Evolutionary conservation across 179 eudicot species (phyloP).

Genomic region (Vitellaria paradoxa): DNA sequence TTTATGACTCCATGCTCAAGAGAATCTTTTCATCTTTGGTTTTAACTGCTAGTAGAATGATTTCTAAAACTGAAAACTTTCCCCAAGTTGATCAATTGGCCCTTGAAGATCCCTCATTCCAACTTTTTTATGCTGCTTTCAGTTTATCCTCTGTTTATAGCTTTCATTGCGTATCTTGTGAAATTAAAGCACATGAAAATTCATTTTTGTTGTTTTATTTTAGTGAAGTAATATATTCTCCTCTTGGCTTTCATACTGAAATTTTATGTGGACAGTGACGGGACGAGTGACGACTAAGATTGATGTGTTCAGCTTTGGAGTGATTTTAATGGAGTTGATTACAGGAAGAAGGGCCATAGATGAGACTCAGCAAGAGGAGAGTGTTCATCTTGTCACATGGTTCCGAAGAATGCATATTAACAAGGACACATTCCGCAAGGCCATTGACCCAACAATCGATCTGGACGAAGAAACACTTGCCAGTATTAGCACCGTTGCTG

Average conservation of each 20-base stretch:
- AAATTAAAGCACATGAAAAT: neutral
- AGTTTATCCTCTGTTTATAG: neutral
- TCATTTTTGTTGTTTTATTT: neutral
- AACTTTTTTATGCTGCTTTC: neutral
- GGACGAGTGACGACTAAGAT: slow-evolving; percentile 80
- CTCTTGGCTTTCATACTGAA: neutral
- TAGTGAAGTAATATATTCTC: neutral
- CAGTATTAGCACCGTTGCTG: slow-evolving; percentile 64
- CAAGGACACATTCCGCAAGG: slow-evolving; percentile 62
- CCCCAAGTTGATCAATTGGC: neutral
- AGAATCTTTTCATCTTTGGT: neutral
- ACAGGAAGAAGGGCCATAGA: slow-evolving; percentile 76
- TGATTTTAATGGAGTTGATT: slow-evolving; percentile 74
- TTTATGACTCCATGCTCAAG: neutral
- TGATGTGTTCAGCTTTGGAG: slow-evolving; percentile 83
- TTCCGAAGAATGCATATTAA: slow-evolving; percentile 64
- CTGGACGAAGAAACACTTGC: slow-evolving; percentile 56
- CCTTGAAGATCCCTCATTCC: neutral
- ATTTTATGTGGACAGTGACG: slow-evolving; percentile 41
- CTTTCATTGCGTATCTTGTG: neutral
- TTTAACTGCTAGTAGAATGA: neutral
- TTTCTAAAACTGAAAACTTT: neutral
- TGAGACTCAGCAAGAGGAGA: slow-evolving; percentile 63
- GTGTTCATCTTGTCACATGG: slow-evolving; percentile 73
- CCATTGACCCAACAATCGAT: slow-evolving; percentile 56